A percentile compares a stretch with the other conserved stretches of the same genome.
phyloP scores from a whole-genome alignment of 2,329 filamentous ascomycete species.

The Magnaporthiopsis rhizophila region DNA sequence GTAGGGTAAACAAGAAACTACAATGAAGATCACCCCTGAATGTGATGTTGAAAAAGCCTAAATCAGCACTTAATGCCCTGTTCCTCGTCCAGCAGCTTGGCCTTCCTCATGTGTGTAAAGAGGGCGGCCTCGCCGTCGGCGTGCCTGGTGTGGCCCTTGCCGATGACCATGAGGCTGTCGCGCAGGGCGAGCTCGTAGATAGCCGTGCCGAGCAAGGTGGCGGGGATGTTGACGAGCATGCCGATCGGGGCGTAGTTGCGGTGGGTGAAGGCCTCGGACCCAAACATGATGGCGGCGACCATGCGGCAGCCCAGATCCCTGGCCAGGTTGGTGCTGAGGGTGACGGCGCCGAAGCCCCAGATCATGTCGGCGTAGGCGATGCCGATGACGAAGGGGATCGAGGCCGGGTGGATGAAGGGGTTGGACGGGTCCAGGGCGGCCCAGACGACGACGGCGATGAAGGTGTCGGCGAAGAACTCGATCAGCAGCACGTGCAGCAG shows the following conservation, averaged over 20 bases:
- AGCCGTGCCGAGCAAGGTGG: constrained; percentile 44
- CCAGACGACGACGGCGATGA: constrained; percentile 52
- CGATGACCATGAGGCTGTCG: constrained; percentile 43
- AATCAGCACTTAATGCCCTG: constrained; percentile 3
- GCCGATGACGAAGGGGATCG: constrained; percentile 46
- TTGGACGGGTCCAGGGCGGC: constrained; percentile 49
- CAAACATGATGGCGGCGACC: constrained; percentile 46
- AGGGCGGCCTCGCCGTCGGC: constrained; percentile 43
- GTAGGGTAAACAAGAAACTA: too few relatives aligned
- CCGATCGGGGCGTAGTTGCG: constrained; percentile 33
- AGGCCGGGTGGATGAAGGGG: constrained; percentile 41
- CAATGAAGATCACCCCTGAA: too few relatives aligned
- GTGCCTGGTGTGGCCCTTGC: constrained; percentile 39
- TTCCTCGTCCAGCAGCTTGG: constrained; percentile 21
- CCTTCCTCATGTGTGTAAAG: constrained; percentile 30
- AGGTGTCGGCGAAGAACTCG: constrained; percentile 51
- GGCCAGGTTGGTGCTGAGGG: constrained; percentile 48
- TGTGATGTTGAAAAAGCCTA: too few relatives aligned
- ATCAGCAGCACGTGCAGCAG: constrained; percentile 49
- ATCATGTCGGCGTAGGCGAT: constrained; percentile 44
- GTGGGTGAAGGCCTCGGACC: constrained; percentile 14
- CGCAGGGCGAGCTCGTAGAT: constrained; percentile 48
- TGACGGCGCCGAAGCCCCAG: constrained; percentile 48
- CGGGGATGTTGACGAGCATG: constrained; percentile 48
- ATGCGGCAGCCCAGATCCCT: constrained; percentile 51